Conservation (phyloP, 176 grass and related monocot species). For the Avena insularis region DNA sequence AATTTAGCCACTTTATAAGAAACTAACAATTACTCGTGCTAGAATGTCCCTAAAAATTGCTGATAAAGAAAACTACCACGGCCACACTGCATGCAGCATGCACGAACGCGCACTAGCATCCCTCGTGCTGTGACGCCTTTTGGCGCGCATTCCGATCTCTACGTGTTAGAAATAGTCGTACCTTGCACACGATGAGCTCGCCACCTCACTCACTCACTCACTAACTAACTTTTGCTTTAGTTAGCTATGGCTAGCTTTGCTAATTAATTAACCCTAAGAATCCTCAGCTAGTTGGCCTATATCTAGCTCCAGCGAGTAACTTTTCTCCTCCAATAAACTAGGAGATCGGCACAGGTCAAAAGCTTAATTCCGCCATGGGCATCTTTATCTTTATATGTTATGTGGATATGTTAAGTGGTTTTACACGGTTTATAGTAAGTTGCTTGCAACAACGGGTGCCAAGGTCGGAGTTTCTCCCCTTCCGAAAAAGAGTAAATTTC, state of each 20-base stretch:
- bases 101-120: too few species aligned
- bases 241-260: not conserved
- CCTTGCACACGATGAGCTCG: not conserved
- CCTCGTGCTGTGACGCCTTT: too few species aligned
- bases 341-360: slow-evolving; percentile 48
- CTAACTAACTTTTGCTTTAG: not conserved
- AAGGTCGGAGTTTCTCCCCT: too few species aligned
- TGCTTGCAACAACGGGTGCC: too few species aligned
- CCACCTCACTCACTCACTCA: slow-evolving; percentile 7
- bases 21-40: too few species aligned
- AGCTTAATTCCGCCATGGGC: slow-evolving; percentile 9
- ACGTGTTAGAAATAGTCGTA: too few species aligned
- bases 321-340: slow-evolving; percentile 53
- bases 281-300: too few species aligned
- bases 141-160: too few species aligned
- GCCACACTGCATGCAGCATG: not conserved
- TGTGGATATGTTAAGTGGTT: not conserved
- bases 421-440: not conserved
- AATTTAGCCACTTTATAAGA: too few species aligned
- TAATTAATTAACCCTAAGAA: not conserved
- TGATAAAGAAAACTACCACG: too few species aligned
- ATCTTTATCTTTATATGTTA: not conserved
- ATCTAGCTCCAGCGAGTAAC: slow-evolving; percentile 13
- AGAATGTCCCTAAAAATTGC: too few species aligned
- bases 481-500: too few species aligned